Percentiles rank a stretch among this genome's conserved stretches.
These are phyloP conservation scores for Nothophoma quercina DNA, from an alignment of 2,329 filamentous ascomycete species.

Conservation along the genomic window DNA sequence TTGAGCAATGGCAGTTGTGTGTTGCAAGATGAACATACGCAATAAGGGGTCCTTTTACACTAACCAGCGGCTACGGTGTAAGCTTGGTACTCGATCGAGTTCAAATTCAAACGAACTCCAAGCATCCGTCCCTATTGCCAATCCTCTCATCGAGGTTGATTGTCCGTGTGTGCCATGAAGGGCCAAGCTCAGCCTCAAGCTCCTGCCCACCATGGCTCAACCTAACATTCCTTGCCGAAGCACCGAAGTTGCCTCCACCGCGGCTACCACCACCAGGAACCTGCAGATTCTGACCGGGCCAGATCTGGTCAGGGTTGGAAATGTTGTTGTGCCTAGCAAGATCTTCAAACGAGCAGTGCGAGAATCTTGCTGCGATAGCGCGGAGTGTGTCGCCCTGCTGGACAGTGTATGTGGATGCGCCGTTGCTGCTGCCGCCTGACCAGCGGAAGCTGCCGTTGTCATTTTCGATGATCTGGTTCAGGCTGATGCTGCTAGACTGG, in stretches of 20 bases:
- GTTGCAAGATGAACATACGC: too few species aligned
- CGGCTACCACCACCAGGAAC: conserved; percentile 31
- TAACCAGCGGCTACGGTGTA: too few species aligned
- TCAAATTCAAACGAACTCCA: conserved; percentile 30
- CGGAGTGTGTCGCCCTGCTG: conserved; percentile 39
- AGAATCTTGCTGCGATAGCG: conserved; percentile 32
- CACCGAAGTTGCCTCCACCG: conserved; percentile 33
- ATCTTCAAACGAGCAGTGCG: conserved; percentile 36
- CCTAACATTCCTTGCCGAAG: conserved; percentile 31
- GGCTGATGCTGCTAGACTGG: conserved; percentile 29
- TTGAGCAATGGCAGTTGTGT: too few species aligned
- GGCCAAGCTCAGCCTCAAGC: conserved; percentile 32
- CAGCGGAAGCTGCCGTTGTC: conserved; percentile 36
- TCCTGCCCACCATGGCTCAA: conserved; percentile 32
- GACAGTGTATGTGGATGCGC: conserved; percentile 29
- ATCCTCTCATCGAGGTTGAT: conserved; percentile 38
- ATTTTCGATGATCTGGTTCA: conserved; percentile 35
- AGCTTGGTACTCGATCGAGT: too few species aligned
- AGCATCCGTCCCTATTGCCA: conserved; percentile 30
- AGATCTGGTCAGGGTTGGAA: conserved; percentile 37
- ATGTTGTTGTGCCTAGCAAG: conserved; percentile 38
- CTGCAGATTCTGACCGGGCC: conserved; percentile 36
- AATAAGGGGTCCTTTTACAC: too few species aligned
- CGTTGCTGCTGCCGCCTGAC: conserved; percentile 25
- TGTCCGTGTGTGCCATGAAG: conserved; percentile 29